Evolutionary conservation across 1,284 basidiomycete species (phyloP).

Genomic region (Tremellales sp.): DNA sequence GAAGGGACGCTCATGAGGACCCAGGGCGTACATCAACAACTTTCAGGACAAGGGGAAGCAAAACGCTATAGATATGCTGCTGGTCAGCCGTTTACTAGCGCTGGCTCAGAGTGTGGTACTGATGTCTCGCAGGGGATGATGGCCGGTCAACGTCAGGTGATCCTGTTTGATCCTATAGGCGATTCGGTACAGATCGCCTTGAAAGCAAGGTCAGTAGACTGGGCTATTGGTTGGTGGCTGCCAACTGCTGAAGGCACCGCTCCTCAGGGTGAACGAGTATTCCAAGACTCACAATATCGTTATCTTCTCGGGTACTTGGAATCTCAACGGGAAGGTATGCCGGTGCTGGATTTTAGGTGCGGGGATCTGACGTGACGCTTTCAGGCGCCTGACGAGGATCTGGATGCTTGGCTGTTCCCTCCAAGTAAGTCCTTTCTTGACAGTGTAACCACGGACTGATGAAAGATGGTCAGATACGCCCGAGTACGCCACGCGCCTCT

Average conservation of each 20-base stretch:
- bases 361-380: slow-evolving; percentile 7
- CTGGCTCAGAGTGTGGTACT: background rate
- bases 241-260: slow-evolving; percentile 6
- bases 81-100: slow-evolving; percentile 56
- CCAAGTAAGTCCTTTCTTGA: slow-evolving; percentile 55
- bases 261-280: slow-evolving; percentile 70
- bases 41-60: slow-evolving; percentile 97
- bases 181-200: slow-evolving; percentile 74
- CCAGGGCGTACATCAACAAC: slow-evolving; percentile 94
- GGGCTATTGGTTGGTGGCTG: background rate
- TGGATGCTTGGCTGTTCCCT: slow-evolving; percentile 89
- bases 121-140: slow-evolving; percentile 71
- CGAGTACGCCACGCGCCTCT: slow-evolving; percentile 54
- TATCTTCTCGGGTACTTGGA: slow-evolving; percentile 91
- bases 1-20: slow-evolving; percentile 28
- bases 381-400: slow-evolving; percentile 71
- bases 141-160: slow-evolving; percentile 78
- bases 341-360: slow-evolving; percentile 11
- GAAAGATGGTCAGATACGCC: slow-evolving; percentile 50
- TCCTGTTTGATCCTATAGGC: slow-evolving; percentile 90
- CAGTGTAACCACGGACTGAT: slow-evolving; percentile 6
- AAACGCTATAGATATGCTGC: slow-evolving; percentile 87
- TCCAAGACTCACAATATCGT: slow-evolving; percentile 69
- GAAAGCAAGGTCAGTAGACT: slow-evolving; percentile 57
- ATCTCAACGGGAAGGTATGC: slow-evolving; percentile 80